phyloP scores from a whole-genome alignment of 2,329 filamentous ascomycete genomes.

The Penicillium vulpinum region DNA sequence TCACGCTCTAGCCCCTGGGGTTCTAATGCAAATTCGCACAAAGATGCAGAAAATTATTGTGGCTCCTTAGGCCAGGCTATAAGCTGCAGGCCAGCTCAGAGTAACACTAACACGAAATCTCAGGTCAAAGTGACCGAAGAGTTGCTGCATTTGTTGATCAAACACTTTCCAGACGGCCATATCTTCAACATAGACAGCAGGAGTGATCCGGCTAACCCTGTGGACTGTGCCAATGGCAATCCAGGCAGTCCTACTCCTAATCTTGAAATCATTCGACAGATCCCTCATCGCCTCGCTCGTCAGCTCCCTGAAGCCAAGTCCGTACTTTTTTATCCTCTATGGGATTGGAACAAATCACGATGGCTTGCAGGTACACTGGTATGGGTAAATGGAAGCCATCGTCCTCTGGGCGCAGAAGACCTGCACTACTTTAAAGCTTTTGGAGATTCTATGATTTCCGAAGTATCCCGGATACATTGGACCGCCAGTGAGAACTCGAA shows the following conservation, averaged over 20 bases:
- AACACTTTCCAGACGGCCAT: slow-evolving; percentile 27
- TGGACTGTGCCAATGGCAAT: background rate
- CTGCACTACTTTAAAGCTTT: slow-evolving; percentile 39
- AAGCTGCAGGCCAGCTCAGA: background rate
- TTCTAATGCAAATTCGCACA: background rate
- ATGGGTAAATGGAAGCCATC: slow-evolving; percentile 29
- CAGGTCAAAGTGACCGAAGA: slow-evolving; percentile 16
- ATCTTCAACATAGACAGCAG: slow-evolving; percentile 19
- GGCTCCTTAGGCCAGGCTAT: slow-evolving; percentile 21
- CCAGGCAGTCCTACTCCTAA: background rate
- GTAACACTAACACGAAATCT: background rate
- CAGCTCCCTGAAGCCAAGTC: slow-evolving; percentile 28
- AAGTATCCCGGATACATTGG: slow-evolving; percentile 37
- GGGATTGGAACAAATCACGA: slow-evolving; percentile 36
- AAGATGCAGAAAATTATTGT: slow-evolving; percentile 15
- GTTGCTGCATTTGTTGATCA: slow-evolving; percentile 18
- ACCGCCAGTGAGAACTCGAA: slow-evolving; percentile 48
- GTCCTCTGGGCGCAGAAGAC: slow-evolving; percentile 26
- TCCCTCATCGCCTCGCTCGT: slow-evolving; percentile 14
- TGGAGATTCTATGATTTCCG: slow-evolving; percentile 36
- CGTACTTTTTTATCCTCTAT: slow-evolving; percentile 35
- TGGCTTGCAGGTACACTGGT: slow-evolving; percentile 36
- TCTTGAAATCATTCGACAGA: slow-evolving; percentile 1
- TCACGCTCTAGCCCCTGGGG: background rate
- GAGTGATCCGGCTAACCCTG: background rate